Evolutionary conservation across 495 filamentous ascomycete species (phyloP), one percentile per base, ranked within the genome.

Genomic region (Xylaria palmicola): DNA sequence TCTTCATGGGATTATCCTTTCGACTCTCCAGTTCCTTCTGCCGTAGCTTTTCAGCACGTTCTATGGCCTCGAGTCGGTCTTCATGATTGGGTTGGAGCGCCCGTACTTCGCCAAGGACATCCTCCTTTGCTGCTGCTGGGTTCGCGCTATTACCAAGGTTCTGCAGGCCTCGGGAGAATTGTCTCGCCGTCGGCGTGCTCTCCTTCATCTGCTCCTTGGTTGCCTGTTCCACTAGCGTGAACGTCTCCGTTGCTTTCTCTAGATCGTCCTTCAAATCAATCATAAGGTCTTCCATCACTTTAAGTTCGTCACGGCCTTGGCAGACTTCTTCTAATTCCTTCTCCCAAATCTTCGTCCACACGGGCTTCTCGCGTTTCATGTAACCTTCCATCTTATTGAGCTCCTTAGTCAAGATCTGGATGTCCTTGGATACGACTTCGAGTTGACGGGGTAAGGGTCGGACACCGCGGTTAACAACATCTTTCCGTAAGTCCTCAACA

Each of bases 331-430:
- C 88, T 47, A 99, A 79, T 68, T 98, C 92, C 74, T 91, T 90
- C 82, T 97, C 92, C 94, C 95, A 98, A 60, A 98, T 94, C 81
- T 96, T 96, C 24, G 90, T 95, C 91, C 94, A 99, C 45, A 96
- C 77, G 0, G 94, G 94, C 74, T 95, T 96, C 82, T 99, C 94
- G 24, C 82, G 82, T 65, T 87, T 88, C 71, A 98, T 82, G 79
- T 89, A 97, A 39, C 96, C 92, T 64, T 94, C 87, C 86, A 98
- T 90, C 78, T 91, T 93, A 85, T 92, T 96, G 41, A 99, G 87
- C 67, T 97, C 92, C 62, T 90, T 83, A 51, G 87, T 90, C 12
- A 91, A 87, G 57, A 78, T 71, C 59, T 88, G 86, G 59, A 98
- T 90, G 64, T 97, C 93, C 67, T 93, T 93, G 58, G 88, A 85